Evolutionary conservation across 768 basidiomycete genomes (phyloP), one percentile per base, ranked within the genome.

Genomic region (Pleurotus djamor): DNA sequence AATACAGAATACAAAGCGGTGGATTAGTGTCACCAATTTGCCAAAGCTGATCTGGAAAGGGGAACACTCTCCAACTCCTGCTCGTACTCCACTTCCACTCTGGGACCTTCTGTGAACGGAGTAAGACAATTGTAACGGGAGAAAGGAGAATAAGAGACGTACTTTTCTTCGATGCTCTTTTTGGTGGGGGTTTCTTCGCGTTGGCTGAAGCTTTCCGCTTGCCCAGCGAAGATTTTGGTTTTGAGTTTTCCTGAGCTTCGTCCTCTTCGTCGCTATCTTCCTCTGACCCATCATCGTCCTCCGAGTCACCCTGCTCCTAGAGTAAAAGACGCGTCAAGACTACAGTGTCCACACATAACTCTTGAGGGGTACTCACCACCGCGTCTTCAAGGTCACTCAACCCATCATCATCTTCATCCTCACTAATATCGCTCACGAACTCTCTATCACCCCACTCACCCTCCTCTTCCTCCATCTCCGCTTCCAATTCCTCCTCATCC

Each of bases 81-180:
- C 72, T 98, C 96, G 85, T 97, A 97, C 73, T 98, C 96, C 67
- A 98, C 89, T 71, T 98, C 93, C 68, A 98, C 89, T 63, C 88
- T 80, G 12, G 94, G 89, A 16, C 87, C 91, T 67, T 80, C 88
- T 88, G 70, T 8, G 61, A 43, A 48, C 44, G 52, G 21, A 47
- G 48, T 59, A 48, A 50, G 28, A 28, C 60, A 33, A 28, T 2
- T 57, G 16, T 58, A 32, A 34, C 48, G 34, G 13, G 10, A 44
- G 51, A 50, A 35, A 17, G 49, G 35, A 49, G 45, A 51, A n/a
- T 52, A 51, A 37, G 32, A 48, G 57, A 79, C 83, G 64, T 69
- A 85, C 87, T 83, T 65, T 82, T 86, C 71, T 85, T 84, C 70
- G 83, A 83, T 48, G 79, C 80, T 62, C 82, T 78, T 66, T 84